phyloP scores from a whole-genome alignment of 345 rosid species.

The Sisymbrium irio region DNA sequence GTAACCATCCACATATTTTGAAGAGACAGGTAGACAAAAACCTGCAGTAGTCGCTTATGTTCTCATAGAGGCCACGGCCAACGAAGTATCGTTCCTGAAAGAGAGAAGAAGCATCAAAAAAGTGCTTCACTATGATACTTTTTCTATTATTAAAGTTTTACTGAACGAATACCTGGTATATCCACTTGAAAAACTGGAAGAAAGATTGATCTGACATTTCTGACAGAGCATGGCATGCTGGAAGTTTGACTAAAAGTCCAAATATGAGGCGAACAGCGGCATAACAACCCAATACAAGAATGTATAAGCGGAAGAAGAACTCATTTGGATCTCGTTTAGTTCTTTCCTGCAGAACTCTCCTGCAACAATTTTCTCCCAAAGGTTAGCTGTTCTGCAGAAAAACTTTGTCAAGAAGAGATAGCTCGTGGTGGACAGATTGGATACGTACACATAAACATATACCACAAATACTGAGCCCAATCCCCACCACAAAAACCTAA shows the following conservation, averaged over 20 bases:
- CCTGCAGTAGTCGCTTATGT: slow-evolving; percentile 86
- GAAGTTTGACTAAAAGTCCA: slow-evolving; percentile 67
- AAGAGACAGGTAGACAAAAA: slow-evolving; percentile 28
- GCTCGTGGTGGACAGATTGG: not conserved
- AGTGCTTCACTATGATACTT: slow-evolving; percentile 9
- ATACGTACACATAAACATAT: slow-evolving; percentile 77
- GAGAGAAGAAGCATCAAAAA: slow-evolving; percentile 14
- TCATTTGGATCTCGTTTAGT: slow-evolving; percentile 55
- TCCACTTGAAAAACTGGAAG: slow-evolving; percentile 98
- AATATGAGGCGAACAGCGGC: slow-evolving; percentile 72
- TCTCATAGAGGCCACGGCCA: slow-evolving; percentile 96
- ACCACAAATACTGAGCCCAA: slow-evolving; percentile 63
- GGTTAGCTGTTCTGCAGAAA: slow-evolving; percentile 18
- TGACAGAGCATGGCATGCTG: slow-evolving; percentile 82
- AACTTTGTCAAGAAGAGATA: slow-evolving; percentile 12
- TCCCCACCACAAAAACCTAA: slow-evolving; percentile 87
- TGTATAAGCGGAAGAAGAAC: slow-evolving; percentile 74
- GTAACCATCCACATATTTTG: not conserved
- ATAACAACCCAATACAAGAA: slow-evolving; percentile 82
- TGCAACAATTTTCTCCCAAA: slow-evolving; percentile 40
- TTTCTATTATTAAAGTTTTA: slow-evolving; percentile 6
- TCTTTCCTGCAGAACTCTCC: slow-evolving; percentile 76
- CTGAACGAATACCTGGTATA: slow-evolving; percentile 69
- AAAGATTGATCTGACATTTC: slow-evolving; percentile 89
- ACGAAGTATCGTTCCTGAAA: slow-evolving; percentile 95